Evolutionary conservation across 495 filamentous ascomycete species (phyloP).

Genomic region (Aspergillus asperescens): DNA sequence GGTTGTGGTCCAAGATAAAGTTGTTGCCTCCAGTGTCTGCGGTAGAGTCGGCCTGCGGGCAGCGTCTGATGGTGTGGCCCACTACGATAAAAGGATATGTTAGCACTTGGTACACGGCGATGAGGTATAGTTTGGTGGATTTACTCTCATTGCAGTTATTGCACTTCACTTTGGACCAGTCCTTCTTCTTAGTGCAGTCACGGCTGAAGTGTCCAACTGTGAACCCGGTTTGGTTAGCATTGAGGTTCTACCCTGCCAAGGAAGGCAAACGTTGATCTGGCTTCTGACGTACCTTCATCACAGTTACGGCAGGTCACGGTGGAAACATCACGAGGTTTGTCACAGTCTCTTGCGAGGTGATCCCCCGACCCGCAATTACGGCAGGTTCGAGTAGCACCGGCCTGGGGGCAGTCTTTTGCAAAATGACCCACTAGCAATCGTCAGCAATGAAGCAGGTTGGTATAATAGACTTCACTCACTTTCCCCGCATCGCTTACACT

Average conservation of each 20-base stretch:
- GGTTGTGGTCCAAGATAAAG: background rate
- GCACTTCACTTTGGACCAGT: constrained; percentile 73
- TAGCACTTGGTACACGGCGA: background rate
- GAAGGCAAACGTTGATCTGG: no score
- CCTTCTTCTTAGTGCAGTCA: constrained; percentile 71
- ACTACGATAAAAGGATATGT: constrained; percentile 30
- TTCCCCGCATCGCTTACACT: constrained; percentile 74
- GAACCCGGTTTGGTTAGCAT: background rate
- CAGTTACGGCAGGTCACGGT: constrained; percentile 64
- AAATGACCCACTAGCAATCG: constrained; percentile 66
- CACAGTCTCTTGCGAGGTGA: constrained; percentile 53
- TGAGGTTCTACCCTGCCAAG: no score
- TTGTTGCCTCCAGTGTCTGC: background rate
- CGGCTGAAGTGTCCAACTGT: constrained; percentile 60
- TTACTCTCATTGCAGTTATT: constrained; percentile 65
- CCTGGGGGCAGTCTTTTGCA: constrained; percentile 71
- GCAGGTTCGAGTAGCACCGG: constrained; percentile 47
- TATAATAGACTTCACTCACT: constrained; percentile 39
- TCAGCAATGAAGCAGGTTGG: background rate
- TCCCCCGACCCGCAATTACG: constrained; percentile 60
- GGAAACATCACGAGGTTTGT: constrained; percentile 44
- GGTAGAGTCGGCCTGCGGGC: constrained; percentile 29
- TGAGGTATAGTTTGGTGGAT: constrained; percentile 13
- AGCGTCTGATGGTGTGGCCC: constrained; percentile 64
- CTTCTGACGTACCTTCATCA: constrained; percentile 43